Evolutionary conservation across 805 yeast genomes (phyloP).

Genomic region (Lipomyces oligophaga): DNA sequence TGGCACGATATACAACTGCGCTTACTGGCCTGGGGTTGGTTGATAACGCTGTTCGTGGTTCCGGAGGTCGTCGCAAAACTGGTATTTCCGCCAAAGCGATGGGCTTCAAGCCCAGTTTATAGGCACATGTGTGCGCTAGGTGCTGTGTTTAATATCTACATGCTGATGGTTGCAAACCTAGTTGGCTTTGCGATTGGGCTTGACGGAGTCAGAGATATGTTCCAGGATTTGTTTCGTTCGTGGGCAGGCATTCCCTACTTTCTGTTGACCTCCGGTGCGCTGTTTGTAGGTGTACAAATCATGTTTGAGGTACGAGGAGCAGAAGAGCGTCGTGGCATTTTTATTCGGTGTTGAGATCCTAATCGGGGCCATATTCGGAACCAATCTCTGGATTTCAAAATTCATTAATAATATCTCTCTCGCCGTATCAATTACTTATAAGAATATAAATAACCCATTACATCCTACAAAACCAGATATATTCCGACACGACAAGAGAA

Average conservation of each 20-base stretch:
- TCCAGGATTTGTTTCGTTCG: conserved; percentile 70
- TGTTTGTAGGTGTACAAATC: conserved; percentile 82
- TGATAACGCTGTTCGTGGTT: conserved; percentile 75
- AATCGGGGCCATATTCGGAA: too few relatives aligned
- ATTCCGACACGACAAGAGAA: too few relatives aligned
- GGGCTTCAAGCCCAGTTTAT: conserved; percentile 57
- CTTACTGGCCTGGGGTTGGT: conserved; percentile 93
- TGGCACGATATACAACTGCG: conserved; percentile 97
- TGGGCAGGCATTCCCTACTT: conserved; percentile 36
- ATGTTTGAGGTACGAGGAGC: conserved; percentile 91
- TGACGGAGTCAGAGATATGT: conserved; percentile 69
- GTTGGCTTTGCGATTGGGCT: conserved; percentile 92
- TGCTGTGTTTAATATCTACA: conserved; percentile 85
- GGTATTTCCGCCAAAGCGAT: conserved; percentile 40
- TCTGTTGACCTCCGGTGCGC: conserved; percentile 61
- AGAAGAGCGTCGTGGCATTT: conserved; percentile 78
- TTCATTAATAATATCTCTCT: too few relatives aligned
- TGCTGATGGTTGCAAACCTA: conserved; percentile 96
- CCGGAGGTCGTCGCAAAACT: conserved; percentile 74
- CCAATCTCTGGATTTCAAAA: too few relatives aligned
- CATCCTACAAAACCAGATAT: too few relatives aligned
- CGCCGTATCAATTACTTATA: too few relatives aligned
- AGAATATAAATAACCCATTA: too few relatives aligned
- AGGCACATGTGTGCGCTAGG: conserved; percentile 82
- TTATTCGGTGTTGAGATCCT: conserved; percentile 55